Percentiles rank a stretch among this genome's conserved stretches.
Evolutionary conservation across 306 rosid genomes (phyloP).

Genomic region (Ziziphus jujuba): DNA sequence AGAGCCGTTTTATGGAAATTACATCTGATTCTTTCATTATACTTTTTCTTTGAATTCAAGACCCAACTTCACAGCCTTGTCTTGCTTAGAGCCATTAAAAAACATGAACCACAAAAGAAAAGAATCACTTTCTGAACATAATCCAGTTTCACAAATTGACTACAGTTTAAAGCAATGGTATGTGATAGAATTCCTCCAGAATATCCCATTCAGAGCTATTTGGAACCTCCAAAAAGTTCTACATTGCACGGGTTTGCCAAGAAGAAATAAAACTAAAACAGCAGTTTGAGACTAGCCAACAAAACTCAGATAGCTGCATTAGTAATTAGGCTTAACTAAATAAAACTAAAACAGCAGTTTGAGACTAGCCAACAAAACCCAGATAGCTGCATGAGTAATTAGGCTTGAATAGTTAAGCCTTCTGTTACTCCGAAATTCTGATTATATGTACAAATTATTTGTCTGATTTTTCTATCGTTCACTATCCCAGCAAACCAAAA

Average conservation of each 20-base stretch:
- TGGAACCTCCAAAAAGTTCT: neutral
- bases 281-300: neutral
- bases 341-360: neutral
- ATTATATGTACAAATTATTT: neutral
- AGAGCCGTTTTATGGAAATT: too few relatives aligned
- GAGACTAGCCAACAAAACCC: neutral
- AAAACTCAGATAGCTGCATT: neutral
- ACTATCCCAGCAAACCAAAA: slow-evolving; percentile 11
- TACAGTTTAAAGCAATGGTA: too few relatives aligned
- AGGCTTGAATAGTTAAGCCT: neutral
- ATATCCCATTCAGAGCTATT: too few relatives aligned
- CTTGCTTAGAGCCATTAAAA: too few relatives aligned
- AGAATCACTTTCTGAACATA: too few relatives aligned
- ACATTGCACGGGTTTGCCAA: slow-evolving; percentile 2
- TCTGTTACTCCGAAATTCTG: neutral
- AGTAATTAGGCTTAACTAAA: neutral
- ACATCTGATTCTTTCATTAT: too few relatives aligned
- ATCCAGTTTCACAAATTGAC: too few relatives aligned
- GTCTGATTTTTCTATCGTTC: neutral
- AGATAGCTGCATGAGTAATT: neutral
- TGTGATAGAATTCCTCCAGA: too few relatives aligned
- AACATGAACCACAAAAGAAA: too few relatives aligned
- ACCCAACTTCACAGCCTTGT: too few relatives aligned
- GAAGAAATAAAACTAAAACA: neutral
- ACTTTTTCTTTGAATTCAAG: too few relatives aligned